phyloP scores from a whole-genome alignment of 2,329 filamentous ascomycete genomes.

The Penicillium sp. region DNA sequence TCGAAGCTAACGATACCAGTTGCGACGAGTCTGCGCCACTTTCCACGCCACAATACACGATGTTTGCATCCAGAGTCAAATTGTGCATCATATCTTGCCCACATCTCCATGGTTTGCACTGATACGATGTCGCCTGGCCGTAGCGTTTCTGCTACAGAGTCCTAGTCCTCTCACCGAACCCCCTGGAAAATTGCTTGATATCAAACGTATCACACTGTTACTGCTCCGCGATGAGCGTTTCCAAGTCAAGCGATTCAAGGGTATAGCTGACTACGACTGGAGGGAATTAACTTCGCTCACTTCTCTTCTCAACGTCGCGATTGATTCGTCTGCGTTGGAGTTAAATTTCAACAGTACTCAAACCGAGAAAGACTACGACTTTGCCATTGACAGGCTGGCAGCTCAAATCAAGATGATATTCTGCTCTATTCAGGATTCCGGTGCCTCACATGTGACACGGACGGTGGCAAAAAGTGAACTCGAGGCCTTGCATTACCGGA shows the following conservation, averaged over 20 bases:
- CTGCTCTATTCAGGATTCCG: conserved; percentile 69
- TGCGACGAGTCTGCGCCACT: conserved; percentile 28
- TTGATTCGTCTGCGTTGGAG: conserved; percentile 62
- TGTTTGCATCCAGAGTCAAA: conserved; percentile 39
- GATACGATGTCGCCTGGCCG: conserved; percentile 44
- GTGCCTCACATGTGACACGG: conserved; percentile 68
- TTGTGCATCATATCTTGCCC: conserved; percentile 44
- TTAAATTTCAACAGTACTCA: conserved; percentile 33
- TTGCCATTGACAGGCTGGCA: conserved; percentile 66
- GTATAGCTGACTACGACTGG: conserved; percentile 56
- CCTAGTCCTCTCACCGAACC: conserved; percentile 29
- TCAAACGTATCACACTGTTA: conserved; percentile 32
- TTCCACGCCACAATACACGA: conserved; percentile 40
- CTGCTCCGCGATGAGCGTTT: conserved; percentile 35
- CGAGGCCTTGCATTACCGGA: conserved; percentile 71
- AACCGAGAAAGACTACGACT: conserved; percentile 62
- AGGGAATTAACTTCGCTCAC: conserved; percentile 64
- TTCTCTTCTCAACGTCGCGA: conserved; percentile 68
- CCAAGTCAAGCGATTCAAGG: conserved; percentile 30
- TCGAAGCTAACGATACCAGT: conserved; percentile 26
- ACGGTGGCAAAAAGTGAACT: conserved; percentile 76
- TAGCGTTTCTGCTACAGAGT: conserved; percentile 37
- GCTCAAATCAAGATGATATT: conserved; percentile 57
- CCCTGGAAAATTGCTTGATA: conserved; percentile 28
- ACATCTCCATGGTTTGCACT: conserved; percentile 37